phyloP scores from a whole-genome alignment of 768 basidiomycete genomes.

The Russula foetens region DNA sequence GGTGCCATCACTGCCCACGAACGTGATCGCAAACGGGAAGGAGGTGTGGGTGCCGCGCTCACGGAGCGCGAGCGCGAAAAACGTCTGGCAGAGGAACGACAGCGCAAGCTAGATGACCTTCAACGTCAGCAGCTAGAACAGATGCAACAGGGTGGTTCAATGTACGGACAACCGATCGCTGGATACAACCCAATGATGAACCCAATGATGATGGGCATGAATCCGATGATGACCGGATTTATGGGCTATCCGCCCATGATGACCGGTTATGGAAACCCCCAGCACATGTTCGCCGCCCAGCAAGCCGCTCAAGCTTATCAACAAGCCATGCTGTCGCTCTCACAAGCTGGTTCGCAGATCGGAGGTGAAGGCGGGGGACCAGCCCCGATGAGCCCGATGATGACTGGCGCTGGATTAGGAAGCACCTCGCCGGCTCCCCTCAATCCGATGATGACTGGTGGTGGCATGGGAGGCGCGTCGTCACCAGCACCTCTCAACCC shows the following conservation, averaged over 20 bases:
- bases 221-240: conserved; percentile 51
- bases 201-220: conserved; percentile 56
- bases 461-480: conserved; percentile 12
- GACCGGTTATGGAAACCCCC: conserved; percentile 46
- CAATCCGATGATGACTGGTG: conserved; percentile 22
- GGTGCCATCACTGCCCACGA: conserved; percentile 96
- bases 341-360: conserved; percentile 61
- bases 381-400: conserved; percentile 40
- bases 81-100: conserved; percentile 84
- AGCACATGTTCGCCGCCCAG: conserved; percentile 81
- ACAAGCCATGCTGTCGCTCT: conserved; percentile 81
- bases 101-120: conserved; percentile 85
- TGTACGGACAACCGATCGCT: conserved; percentile 49
- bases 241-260: conserved; percentile 50
- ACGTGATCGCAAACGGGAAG: conserved; percentile 87
- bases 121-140: conserved; percentile 88
- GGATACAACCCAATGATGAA: conserved; percentile 71
- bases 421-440: conserved; percentile 20
- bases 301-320: conserved; percentile 83
- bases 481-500: conserved; percentile 21
- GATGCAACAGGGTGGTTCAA: conserved; percentile 69
- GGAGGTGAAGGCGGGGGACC: conserved; percentile 45
- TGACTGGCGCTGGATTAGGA: conserved; percentile 17
- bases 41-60: conserved; percentile 88
- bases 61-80: conserved; percentile 95